Base-by-base conservation (phyloP, 352 stramenopile species). In the Phytophthora syringae region DNA sequence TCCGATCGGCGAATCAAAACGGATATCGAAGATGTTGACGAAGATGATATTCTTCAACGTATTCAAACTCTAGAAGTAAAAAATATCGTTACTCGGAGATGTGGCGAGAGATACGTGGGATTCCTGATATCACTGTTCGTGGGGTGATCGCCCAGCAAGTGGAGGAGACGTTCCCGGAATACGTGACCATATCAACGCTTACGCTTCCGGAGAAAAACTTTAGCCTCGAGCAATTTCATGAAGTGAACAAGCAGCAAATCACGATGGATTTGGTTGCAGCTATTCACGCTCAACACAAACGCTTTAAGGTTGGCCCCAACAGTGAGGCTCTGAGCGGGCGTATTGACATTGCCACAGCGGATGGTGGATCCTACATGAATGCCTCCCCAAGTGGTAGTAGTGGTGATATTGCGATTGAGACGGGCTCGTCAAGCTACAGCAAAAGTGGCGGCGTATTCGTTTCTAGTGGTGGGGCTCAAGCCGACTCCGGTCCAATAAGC, bases 81-180 rank as follows among this genome's bases (percentile, higher is more conserved):
- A 80, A 93, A 40, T 98, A 98, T 62, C 74, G 80, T 15, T 98
- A 98, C 63, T 97, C 87, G 3, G 75, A 97, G 16, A 67, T 94
- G 43, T 98, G 95, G 95, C 82, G 87, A 36, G 54, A 83, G 34
- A 89, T 98, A 40, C 84, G 92, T 16, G 89, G 86, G 15, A 82
- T 98, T 22, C 63, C 73, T 11, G 80, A 96, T 36, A 71, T 78
- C 9, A 49, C 65, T 42, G 90, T 97, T 51, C 88, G 95, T 32
- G 95, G 95, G 70, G 86, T 98, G 0, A 98, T 98, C 68, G 95
- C 94, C 22, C 95, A 98, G 70, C 83, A 98, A 75, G 77, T 98
- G 16, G 67, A 55, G 11, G 76, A 96, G 50, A 86, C 95, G 1
- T 98, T 98, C 66, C 95, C 95, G 21, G 95, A 98, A 70, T 95